Evolutionary conservation across 805 yeast genomes (phyloP).

Genomic region (Wickerhamomyces alni): DNA sequence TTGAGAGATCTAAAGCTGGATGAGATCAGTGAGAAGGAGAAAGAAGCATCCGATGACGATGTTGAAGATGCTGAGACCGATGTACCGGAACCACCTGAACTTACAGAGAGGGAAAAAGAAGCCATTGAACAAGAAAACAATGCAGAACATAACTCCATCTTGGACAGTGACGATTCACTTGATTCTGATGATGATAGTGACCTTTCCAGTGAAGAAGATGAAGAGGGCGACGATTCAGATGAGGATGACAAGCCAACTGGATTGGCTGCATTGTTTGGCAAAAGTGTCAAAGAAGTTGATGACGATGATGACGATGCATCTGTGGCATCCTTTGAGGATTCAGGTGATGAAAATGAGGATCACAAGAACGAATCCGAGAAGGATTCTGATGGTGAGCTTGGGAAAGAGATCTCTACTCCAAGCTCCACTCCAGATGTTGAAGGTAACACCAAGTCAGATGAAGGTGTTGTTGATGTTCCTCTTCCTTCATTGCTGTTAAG

Average conservation of each 20-base stretch:
- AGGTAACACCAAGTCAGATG: constrained; percentile 9
- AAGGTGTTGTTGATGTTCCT: constrained; percentile 65
- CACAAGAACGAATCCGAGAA: constrained; percentile 12
- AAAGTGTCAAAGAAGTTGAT: constrained; percentile 14
- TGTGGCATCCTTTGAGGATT: constrained; percentile 23
- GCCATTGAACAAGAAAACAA: constrained; percentile 25
- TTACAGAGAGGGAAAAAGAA: constrained; percentile 17
- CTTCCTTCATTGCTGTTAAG: constrained; percentile 62
- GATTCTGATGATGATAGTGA: constrained; percentile 20
- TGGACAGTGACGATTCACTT: constrained; percentile 27
- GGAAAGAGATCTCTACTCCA: constrained; percentile 23
- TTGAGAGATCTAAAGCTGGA: constrained; percentile 19
- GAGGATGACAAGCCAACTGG: constrained; percentile 22
- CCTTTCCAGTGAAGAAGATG: constrained; percentile 14
- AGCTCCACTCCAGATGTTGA: constrained; percentile 31
- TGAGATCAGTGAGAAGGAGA: constrained; percentile 23
- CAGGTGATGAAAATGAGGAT: constrained; percentile 11
- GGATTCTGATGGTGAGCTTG: constrained; percentile 13
- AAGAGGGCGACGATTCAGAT: constrained; percentile 6
- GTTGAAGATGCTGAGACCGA: constrained; percentile 13
- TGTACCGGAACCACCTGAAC: constrained; percentile 18
- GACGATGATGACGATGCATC: constrained; percentile 34
- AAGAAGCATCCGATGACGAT: constrained; percentile 16
- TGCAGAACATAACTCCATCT: constrained; percentile 12
- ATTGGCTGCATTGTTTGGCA: constrained; percentile 33